Base-by-base conservation (phyloP, 2,329 filamentous ascomycete genomes). In the Escovopsis weberi region DNA sequence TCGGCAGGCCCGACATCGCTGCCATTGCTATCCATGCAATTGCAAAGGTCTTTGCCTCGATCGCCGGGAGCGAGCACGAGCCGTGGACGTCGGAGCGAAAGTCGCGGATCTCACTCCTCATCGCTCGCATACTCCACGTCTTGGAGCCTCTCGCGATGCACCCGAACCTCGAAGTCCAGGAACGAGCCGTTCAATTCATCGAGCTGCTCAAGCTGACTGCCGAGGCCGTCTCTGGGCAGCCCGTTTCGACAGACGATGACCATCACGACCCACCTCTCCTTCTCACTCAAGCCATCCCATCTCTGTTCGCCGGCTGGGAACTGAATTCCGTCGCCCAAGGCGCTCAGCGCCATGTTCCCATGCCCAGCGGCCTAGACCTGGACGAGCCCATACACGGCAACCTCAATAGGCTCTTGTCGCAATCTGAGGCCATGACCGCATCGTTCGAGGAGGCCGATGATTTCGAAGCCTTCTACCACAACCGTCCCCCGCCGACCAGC, bases 131-230 rank as follows among this genome's bases (percentile, higher is more conserved):
- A 6, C 75, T 94, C 18, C 77, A 91, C 57, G 82, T 85, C 39
- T 66, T 94, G 19, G 88, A 96, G 53, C 75, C 80, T 1, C 62
- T 96, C 12, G 78, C 80, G 1, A 70, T 80, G 35, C 86, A 96
- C 58, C 88, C 89, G 0, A 85, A 80, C 53, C 70, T 98, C 1
- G 91, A 98, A 57, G 87, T 98, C 4, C 91, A 98, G 62, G 91
- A 96, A 60, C 78, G 91, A 44, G 82, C 88, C 3, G 88, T 95
- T 2, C 88, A 95, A 56, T 93, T 94, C 52, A 73, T 87, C 0
- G 91, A 98, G 57, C 70, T 96, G 11, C 75, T 96, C 54, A 86
- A 86, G 45, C 69, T 98, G 37, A 86, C 85, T 2, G 78, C 80
- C 1, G 91, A 98, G 63, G 87, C 89, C 12, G 75, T 76, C 3